Base-by-base conservation (phyloP, 257 asterid genomes). In the Ehretia macrophylla region DNA sequence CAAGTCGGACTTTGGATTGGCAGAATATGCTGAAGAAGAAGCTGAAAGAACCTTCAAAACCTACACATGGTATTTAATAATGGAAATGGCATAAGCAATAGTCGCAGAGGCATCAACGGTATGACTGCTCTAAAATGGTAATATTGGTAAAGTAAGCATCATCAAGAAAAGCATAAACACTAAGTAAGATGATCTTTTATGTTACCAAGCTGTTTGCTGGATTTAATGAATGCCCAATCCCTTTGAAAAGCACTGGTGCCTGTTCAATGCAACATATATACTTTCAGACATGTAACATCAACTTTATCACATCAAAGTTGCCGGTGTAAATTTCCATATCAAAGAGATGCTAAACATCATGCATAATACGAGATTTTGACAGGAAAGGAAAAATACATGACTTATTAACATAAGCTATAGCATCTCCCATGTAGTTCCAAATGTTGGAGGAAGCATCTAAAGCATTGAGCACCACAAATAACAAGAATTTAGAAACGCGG, bases 211-310 rank as follows among this genome's bases (percentile, higher is more conserved):
- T 85, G 77, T 78, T 91, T 45, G 85, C 84, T n/a, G 95, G 82
- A 77, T 85, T 85, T 66, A 91, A 50, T 1, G 90, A 85, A 74
- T 88, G 98, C 32, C 95, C 95, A 64, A 83, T 79, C 69, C 98
- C 98, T 80, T 80, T 88, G 71, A 81, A 91, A 63, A 91, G 87
- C 60, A 91, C 87, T 3, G 95, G 96, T 64, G 88, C 95, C 96
- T 91, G 86, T 51, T 21, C n/a, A 55, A 57, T 18, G 13, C 21
- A 42, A 47, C 39, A 57, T 22, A 35, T 40, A n/a, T 11, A 55
- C n/a, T n/a, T n/a, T n/a, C n/a, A n/a, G n/a, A n/a, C n/a, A n/a
- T n/a, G n/a, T n/a, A n/a, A n/a, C n/a, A n/a, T n/a, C n/a, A n/a
- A n/a, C n/a, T n/a, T n/a, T n/a, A n/a, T n/a, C n/a, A n/a, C n/a